Conservation (phyloP, 345 rosid species). For the Boechera divaricarpa region DNA sequence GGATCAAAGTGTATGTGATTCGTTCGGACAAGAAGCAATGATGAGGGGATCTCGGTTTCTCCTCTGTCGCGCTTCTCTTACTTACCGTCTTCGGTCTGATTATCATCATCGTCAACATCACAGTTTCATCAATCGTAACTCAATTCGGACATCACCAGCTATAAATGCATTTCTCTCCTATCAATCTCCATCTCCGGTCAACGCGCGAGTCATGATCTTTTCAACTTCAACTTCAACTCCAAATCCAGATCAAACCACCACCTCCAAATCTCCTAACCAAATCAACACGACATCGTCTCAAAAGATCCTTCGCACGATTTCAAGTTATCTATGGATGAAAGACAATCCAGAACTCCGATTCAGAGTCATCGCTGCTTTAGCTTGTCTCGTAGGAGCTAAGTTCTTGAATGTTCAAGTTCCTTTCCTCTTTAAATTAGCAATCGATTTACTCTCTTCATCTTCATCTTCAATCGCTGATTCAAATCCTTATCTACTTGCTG, state of each 20-base stretch:
- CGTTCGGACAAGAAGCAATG: constrained; percentile 31
- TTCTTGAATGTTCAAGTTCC: constrained; percentile 90
- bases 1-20: constrained; percentile 14
- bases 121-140: constrained; percentile 28
- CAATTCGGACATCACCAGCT: constrained; percentile 9
- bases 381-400: constrained; percentile 82
- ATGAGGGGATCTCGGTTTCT: constrained; percentile 28
- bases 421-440: constrained; percentile 86
- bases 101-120: constrained; percentile 23
- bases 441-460: constrained; percentile 76
- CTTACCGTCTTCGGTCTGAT: constrained; percentile 16
- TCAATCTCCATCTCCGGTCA: constrained; percentile 42
- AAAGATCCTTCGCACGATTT: constrained; percentile 72
- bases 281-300: constrained; percentile 30
- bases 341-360: constrained; percentile 79
- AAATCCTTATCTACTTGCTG: constrained; percentile 61
- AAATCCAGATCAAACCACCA: constrained; percentile 25
- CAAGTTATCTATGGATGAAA: constrained; percentile 79
- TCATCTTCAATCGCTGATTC: constrained; percentile 55
- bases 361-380: constrained; percentile 78
- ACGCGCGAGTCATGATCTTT: constrained; percentile 49
- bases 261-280: neutral
- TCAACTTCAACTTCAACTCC: constrained; percentile 55
- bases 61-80: constrained; percentile 33
- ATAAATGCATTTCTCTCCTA: constrained; percentile 46